Percentiles rank a stretch among this genome's conserved stretches.
These are phyloP conservation scores for Pleurotus eryngii DNA, from an alignment of 768 basidiomycete genomes.

Conservation along the genomic window DNA sequence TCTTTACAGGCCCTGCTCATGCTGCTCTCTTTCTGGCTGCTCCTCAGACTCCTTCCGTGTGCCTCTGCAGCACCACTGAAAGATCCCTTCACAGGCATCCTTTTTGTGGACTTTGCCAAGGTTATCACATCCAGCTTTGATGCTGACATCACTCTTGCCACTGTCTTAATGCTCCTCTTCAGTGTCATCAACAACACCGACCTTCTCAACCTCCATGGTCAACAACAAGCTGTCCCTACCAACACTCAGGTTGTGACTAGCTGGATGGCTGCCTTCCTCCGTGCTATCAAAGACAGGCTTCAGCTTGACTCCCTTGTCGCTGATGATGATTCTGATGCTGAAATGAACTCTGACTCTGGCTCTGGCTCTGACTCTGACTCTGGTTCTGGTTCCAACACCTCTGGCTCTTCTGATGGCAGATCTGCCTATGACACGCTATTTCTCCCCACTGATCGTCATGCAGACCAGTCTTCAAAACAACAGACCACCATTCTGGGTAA, in stretches of 20 bases:
- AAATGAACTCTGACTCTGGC: background rate
- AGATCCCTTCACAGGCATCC: conserved; percentile 5
- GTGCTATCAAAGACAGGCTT: background rate
- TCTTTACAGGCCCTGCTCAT: no score
- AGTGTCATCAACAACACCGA: background rate
- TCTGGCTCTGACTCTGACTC: background rate
- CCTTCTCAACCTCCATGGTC: conserved; percentile 3
- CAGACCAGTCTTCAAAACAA: no score
- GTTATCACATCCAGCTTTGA: background rate
- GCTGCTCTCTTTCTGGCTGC: background rate
- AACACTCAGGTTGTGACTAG: background rate
- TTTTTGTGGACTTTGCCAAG: background rate
- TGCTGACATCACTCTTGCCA: background rate
- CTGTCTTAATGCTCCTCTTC: conserved; percentile 4
- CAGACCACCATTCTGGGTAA: no score
- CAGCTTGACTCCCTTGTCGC: background rate
- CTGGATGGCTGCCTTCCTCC: background rate
- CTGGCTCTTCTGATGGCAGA: background rate
- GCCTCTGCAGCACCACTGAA: background rate
- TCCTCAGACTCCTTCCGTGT: background rate
- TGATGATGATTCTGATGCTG: background rate
- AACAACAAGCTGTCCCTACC: background rate
- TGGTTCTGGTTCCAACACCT: background rate
- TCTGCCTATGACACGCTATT: background rate
- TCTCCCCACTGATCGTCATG: no score